Evolutionary conservation across 2,329 filamentous ascomycete genomes (phyloP), one percentile per base, ranked within the genome.

Genomic region (Exophiala xenobiotica): DNA sequence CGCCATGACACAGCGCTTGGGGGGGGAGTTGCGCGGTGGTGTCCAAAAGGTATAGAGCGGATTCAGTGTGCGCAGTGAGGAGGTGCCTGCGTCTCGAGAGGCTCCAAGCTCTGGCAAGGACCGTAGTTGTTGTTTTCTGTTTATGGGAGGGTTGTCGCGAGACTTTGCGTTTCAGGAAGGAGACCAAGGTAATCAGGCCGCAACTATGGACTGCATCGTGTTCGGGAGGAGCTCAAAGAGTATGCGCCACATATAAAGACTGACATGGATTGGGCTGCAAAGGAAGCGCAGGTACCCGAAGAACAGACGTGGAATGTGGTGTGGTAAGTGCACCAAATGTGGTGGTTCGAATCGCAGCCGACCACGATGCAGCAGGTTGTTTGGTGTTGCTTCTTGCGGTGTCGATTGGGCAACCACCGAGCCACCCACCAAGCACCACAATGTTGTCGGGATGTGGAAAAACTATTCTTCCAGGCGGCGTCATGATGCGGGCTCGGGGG

Each of bases 1-100:
- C 20, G 66, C 61, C 66, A 70, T 72, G 27, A 31, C 58, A 53
- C 8, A 16, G 46, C 44, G 33, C 20, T 43, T 46, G 44, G 37
- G 18, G 39, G 20, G 33, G 16, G 20, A 18, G 40, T n/a, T n/a
- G n/a, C 44, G 22, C n/a, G 31, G n/a, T 35, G 12, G 31, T 35
- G n/a, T 12, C 31, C 5, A 6, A 5, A 9, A n/a, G n/a, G n/a
- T n/a, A n/a, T n/a, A n/a, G n/a, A n/a, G n/a, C n/a, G n/a, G n/a
- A n/a, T n/a, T n/a, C n/a, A n/a, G n/a, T n/a, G n/a, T n/a, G n/a
- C n/a, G n/a, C n/a, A n/a, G n/a, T n/a, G 31, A 35, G 24, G 31
- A 35, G 31, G 12, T 35, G n/a, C 18, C n/a, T 35, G n/a, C 31
- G n/a, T 35, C 6, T 14, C 31, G 12, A 12, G 18, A 9, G 3